Base-by-base conservation (phyloP, 768 basidiomycete genomes). In the Serpula lacrymans region DNA sequence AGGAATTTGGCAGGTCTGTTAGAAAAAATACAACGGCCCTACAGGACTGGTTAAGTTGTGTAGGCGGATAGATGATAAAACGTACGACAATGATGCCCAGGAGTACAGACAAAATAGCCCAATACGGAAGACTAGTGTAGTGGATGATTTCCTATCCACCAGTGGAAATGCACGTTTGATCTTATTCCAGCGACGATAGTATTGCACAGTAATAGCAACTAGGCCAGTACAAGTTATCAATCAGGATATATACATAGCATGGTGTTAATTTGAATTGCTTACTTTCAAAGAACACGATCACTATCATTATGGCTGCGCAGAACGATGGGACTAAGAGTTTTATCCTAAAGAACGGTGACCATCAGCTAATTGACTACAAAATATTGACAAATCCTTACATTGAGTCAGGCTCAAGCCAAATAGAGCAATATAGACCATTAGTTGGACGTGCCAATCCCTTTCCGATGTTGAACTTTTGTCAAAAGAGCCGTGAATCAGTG, bases 371-470 rank as follows among this genome's bases (percentile, higher is more conserved):
- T n/a, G n/a, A n/a, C n/a, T n/a, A n/a, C n/a, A n/a, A n/a, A n/a
- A n/a, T n/a, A n/a, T n/a, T n/a, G n/a, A n/a, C n/a, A n/a, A n/a
- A n/a, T n/a, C n/a, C n/a, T n/a, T n/a, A n/a, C n/a, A n/a, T n/a
- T n/a, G n/a, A n/a, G n/a, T n/a, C n/a, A n/a, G n/a, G n/a, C n/a
- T n/a, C n/a, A n/a, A n/a, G n/a, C 16, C 52, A 47, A n/a, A 67
- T 51, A 12, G 66, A 64, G 49, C 79, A 80, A 57, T 78, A 79
- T 31, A 80, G 47, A 23, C 73, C 71, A 52, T 76, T 78, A 32
- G 57, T 52, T 13, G 43, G 39, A 41, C 3, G 55, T 52, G 23
- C 49, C 45, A 14, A 67, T 47, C 14, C 51, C 46, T 1, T 53
- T 42, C 5, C 63, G 59, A 35, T 50, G 25, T 27, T 44, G 39